Conservation (phyloP, 495 filamentous ascomycete species). For the Chaetomium fimeti region DNA sequence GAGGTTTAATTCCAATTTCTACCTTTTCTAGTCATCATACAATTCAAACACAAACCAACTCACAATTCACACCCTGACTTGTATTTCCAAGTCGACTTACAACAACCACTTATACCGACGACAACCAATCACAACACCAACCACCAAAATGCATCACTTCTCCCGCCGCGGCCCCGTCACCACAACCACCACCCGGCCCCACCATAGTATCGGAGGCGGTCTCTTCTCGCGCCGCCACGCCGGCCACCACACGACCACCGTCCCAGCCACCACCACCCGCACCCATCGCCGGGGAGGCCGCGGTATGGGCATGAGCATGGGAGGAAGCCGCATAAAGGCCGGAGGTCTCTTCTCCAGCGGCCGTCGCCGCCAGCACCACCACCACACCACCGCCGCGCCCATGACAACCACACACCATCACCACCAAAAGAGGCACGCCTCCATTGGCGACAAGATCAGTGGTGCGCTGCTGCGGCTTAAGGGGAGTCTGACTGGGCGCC, state of each 20-base stretch:
- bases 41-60: no score
- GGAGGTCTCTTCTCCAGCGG: constrained; percentile 20
- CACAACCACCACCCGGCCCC: constrained; percentile 8
- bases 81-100: not conserved
- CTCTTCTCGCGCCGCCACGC: not conserved
- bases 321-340: no score
- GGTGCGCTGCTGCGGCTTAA: constrained; percentile 66
- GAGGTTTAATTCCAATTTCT: no score
- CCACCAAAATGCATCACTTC: constrained; percentile 6
- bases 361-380: constrained; percentile 1
- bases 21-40: no score
- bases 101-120: not conserved
- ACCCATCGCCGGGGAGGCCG: not conserved
- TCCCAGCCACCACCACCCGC: constrained; percentile 1
- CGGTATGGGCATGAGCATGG: not conserved
- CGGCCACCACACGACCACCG: not conserved
- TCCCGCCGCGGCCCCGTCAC: constrained; percentile 1
- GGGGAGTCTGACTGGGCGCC: constrained; percentile 59
- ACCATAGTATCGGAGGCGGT: not conserved
- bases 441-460: constrained; percentile 66
- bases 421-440: constrained; percentile 57
- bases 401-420: constrained; percentile 36
- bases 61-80: no score
- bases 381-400: constrained; percentile 24
- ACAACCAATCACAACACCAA: not conserved